Conservation (phyloP, 2,329 filamentous ascomycete species). For the Coleophoma eucalyptorum region DNA sequence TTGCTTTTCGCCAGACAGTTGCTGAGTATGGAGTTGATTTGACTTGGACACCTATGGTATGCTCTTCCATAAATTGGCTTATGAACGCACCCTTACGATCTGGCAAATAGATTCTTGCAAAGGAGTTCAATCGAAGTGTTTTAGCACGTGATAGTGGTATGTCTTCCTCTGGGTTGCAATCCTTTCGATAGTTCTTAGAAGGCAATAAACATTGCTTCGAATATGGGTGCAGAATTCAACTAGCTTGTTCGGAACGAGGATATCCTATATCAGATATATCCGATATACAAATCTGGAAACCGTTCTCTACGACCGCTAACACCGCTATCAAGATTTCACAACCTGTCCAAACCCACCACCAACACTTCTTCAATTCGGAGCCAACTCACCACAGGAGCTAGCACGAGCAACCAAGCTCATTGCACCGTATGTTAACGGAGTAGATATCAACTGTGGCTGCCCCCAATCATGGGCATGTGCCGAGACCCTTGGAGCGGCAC, state of each 20-base stretch:
- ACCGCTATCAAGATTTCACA: constrained; percentile 49
- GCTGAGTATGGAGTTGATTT: constrained; percentile 62
- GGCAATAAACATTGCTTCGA: no score
- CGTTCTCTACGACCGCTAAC: constrained; percentile 3
- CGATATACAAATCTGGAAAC: no score
- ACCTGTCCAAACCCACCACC: constrained; percentile 50
- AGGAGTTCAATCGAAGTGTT: constrained; percentile 61
- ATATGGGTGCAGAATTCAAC: no score
- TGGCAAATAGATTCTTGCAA: constrained; percentile 49
- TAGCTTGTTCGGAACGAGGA: no score
- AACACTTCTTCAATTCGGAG: constrained; percentile 66
- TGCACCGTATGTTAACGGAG: constrained; percentile 57
- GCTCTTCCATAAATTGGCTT: neutral
- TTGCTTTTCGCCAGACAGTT: constrained; percentile 67
- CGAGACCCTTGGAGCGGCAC: constrained; percentile 62
- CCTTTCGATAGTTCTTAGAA: no score
- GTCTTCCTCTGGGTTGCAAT: constrained; percentile 10
- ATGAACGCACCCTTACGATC: no score
- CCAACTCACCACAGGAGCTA: constrained; percentile 57
- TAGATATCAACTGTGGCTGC: constrained; percentile 71
- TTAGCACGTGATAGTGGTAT: constrained; percentile 57
- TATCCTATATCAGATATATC: no score
- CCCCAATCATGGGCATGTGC: constrained; percentile 71
- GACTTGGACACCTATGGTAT: constrained; percentile 67
- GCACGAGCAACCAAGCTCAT: constrained; percentile 59